Base-by-base conservation (phyloP, 1,139 yeast species). In the Hemisphaericaspora xylanilytica region DNA sequence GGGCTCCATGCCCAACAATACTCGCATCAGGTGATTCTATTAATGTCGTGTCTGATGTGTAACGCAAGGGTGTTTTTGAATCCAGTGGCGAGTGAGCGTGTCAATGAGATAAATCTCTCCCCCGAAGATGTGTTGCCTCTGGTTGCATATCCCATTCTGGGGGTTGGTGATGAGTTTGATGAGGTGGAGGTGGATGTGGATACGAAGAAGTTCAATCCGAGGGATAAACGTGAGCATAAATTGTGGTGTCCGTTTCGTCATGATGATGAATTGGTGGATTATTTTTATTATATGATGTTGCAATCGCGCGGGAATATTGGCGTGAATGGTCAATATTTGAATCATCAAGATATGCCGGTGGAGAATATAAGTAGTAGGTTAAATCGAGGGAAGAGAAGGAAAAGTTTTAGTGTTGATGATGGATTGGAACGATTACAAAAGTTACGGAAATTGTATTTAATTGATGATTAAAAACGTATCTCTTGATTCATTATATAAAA, bases 1-100 rank as follows among this genome's bases (percentile, higher is more conserved):
- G 50, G 55, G 13, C 50, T 70, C 28, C 50, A 61, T 35, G 57
- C 63, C 8, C 73, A 65, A 45, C 46, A 58, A 2, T 62, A 61
- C 45, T 48, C 61, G 7, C 38, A 52, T 12, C 56, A 58, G 13
- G 40, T 59, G 15, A 61, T 67, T 1, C 49, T 67, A 4, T 49
- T 66, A n/a, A 47, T 70, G 32, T 56, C 58, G 9, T 70, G 74
- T 49, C 43, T 55, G 33, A 61, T 60, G 44, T 70, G 75, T 44
- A 67, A 68, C 50, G 58, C 59, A 40, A 50, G 72, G 36, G 49
- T 64, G 5, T 65, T 66, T 39, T 43, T 68, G 28, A 55, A 56
- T 28, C 42, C 54, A 3, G 42, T 42, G 7, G 15, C 26, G 3
- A 13, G 32, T 9, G 18, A 28, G 8, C 33, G 17, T 8, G 36